Conservation (phyloP, 768 basidiomycete species). For the Leccinellum rugosiceps region DNA sequence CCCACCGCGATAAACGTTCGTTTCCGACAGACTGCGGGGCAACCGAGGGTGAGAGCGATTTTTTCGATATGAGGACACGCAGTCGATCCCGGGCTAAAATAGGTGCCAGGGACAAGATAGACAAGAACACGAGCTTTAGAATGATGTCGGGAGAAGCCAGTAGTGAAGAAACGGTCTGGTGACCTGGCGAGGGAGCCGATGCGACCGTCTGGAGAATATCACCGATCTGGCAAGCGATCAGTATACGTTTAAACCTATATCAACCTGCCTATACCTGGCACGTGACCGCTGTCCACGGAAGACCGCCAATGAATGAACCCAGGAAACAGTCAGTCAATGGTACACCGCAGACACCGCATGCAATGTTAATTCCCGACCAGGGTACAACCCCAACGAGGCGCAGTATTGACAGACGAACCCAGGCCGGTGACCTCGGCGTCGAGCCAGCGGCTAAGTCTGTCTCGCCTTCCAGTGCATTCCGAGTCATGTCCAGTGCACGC, state of each 20-base stretch:
- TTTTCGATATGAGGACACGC: constrained; percentile 49
- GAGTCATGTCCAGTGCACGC: constrained; percentile 79
- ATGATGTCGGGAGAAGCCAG: constrained; percentile 81
- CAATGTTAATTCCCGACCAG: constrained; percentile 97
- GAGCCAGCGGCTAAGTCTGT: constrained; percentile 41
- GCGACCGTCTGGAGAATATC: constrained; percentile 86
- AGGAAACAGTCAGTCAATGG: constrained; percentile 69
- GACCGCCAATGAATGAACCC: constrained; percentile 77
- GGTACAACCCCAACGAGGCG: constrained; percentile 91
- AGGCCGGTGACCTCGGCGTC: constrained; percentile 43
- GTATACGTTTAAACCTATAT: constrained; percentile 14
- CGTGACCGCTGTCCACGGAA: constrained; percentile 91
- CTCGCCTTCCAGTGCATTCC: constrained; percentile 72
- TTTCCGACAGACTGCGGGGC: constrained; percentile 20
- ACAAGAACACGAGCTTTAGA: constrained; percentile 77
- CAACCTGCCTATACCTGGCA: constrained; percentile 59
- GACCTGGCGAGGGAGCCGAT: constrained; percentile 62
- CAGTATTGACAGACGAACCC: constrained; percentile 86
- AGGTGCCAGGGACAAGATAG: constrained; percentile 82
- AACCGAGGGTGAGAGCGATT: constrained; percentile 23
- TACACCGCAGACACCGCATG: constrained; percentile 90
- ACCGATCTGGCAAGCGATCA: constrained; percentile 55
- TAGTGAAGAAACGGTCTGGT: constrained; percentile 82
- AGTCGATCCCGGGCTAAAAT: constrained; percentile 73
- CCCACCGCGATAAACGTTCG: constrained; percentile 49